Evolutionary conservation across 805 yeast genomes (phyloP).

Genomic region (Yamadazyma phyllophila): DNA sequence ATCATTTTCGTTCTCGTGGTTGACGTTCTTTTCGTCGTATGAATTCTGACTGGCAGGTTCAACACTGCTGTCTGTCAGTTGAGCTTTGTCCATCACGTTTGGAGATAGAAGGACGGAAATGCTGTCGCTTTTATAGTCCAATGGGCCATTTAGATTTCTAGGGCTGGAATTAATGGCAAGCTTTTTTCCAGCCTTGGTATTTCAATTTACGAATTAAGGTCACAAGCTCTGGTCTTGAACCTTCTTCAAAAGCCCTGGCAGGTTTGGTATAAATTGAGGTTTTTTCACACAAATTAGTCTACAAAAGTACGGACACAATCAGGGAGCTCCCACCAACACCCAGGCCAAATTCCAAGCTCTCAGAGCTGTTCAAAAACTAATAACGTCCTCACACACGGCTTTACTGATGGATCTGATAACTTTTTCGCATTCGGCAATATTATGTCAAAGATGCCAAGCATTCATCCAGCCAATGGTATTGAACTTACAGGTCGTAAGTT

Average conservation of each 20-base stretch:
- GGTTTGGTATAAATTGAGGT: too few species aligned
- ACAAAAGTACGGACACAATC: too few species aligned
- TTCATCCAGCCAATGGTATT: neutral
- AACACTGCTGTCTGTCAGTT: neutral
- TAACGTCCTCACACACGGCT: neutral
- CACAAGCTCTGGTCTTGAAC: neutral
- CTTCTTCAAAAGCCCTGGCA: neutral
- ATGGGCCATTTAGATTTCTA: neutral
- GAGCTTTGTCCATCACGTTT: neutral
- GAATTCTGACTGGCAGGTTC: neutral
- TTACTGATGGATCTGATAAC: neutral
- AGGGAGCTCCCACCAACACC: too few species aligned
- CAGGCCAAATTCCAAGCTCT: too few species aligned
- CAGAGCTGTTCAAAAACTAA: too few species aligned
- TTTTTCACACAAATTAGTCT: too few species aligned
- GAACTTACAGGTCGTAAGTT: neutral
- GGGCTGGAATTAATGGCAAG: neutral
- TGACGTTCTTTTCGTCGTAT: neutral
- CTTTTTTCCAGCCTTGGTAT: neutral
- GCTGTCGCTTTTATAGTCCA: neutral
- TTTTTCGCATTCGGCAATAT: neutral
- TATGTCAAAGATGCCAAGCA: neutral
- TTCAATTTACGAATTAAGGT: neutral
- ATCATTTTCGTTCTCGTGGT: neutral
- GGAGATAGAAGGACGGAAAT: neutral